Evolutionary conservation across 1,284 basidiomycete genomes (phyloP).

Genomic region (Ganoderma multipileum): DNA sequence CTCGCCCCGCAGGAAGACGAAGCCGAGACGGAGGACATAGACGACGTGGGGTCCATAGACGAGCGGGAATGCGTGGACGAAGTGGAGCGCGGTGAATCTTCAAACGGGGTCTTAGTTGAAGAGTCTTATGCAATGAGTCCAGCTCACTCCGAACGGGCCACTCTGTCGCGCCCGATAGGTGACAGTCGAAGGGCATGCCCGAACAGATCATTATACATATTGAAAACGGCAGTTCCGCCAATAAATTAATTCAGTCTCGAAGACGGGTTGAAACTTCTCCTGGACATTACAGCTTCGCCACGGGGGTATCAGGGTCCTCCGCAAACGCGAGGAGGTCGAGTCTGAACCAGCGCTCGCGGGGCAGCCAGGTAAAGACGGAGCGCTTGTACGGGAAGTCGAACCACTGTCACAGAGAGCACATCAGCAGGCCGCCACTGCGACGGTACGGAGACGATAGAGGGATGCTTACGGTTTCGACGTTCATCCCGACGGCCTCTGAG

Average conservation of each 20-base stretch:
- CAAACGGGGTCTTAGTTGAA: no score
- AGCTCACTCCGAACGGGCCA: no score
- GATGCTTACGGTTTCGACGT: constrained; percentile 29
- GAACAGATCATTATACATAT: no score
- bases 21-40: no score
- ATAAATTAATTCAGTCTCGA: background rate
- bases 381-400: constrained; percentile 46
- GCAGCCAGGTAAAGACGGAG: constrained; percentile 34
- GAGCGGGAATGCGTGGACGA: no score
- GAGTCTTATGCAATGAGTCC: no score
- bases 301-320: constrained; percentile 17
- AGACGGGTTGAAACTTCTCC: background rate
- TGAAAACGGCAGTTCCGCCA: no score
- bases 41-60: no score
- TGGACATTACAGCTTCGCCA: background rate
- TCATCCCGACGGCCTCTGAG: constrained; percentile 31
- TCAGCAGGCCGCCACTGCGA: background rate
- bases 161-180: no score
- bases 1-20: background rate
- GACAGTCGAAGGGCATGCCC: no score
- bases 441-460: no score
- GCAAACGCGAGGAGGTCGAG: constrained; percentile 35
- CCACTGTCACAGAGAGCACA: constrained; percentile 32
- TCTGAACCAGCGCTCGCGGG: constrained; percentile 42
- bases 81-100: no score